Base-by-base conservation (phyloP, 2,329 filamentous ascomycete genomes). In the Aspergillus quadricinctus region DNA sequence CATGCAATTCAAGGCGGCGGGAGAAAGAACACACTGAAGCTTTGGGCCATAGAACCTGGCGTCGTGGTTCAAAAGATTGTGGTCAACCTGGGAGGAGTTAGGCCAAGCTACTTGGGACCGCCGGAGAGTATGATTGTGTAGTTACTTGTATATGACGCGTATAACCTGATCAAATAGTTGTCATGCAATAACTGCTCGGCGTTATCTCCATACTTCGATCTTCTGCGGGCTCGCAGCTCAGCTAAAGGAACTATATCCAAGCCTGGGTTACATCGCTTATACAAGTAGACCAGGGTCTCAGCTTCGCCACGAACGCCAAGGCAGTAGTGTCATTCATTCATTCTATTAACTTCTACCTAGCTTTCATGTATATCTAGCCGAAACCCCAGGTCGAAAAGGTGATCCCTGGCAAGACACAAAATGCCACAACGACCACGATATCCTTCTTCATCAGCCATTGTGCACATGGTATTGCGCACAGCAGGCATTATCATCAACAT, bases 11-110 rank as follows among this genome's bases (percentile, higher is more conserved):
- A 74, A 80, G 4, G 60, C 71, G 3, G 62, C 61, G 48, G 74
- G 74, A 59, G 79, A 80, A 4, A 40, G 46, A 53, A 84, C 57
- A 81, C 73, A 25, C 67, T 84, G 48, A 73, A 78, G 1, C 64
- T 84, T 41, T 82, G 80, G 80, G 74, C 77, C 7, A 68, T 83
- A 25, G 72, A 82, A 64, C 79, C 81, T 0, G 80, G 80, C 28
- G 72, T 84, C 1, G 64, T 83, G 4, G 73, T 85, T 41, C 81
- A 85, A 66, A 84, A 83, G 74, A 70, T 85, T 40, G 74, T 85
- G 1, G 61, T 85, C 7, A 75, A 85, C 61, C 62, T 84, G 25
- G 83, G 83, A 1, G 83, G 82, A 5, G 77, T 83, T 1, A 69
- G 81, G 53, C 69, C 75, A 17, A 83, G 79, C 50, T 85, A 83